These are phyloP conservation scores for Rhodotorula sphaerocarpa DNA, from an alignment of 768 basidiomycete genomes.

Conservation along the genomic window DNA sequence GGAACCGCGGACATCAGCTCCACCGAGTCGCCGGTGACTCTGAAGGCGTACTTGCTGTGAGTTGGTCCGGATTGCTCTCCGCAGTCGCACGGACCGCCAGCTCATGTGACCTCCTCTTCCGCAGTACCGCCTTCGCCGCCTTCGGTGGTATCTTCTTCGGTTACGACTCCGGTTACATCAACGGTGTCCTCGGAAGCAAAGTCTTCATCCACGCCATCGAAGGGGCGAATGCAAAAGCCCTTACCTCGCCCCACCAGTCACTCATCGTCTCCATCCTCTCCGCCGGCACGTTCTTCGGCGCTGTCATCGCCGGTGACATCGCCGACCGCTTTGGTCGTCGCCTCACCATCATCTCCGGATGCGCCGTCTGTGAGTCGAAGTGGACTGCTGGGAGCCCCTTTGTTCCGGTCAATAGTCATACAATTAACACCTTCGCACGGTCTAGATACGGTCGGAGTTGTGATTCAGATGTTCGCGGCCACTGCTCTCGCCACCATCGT, in stretches of 20 bases:
- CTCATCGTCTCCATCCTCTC: slow-evolving; percentile 38
- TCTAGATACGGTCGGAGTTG: no score
- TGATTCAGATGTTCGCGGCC: slow-evolving; percentile 36
- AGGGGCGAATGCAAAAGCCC: slow-evolving; percentile 24
- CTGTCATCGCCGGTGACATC: slow-evolving; percentile 46
- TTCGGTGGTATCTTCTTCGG: slow-evolving; percentile 46
- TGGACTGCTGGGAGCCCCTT: no score
- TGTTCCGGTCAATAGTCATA: no score
- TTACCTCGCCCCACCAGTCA: slow-evolving; percentile 45
- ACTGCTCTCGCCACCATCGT: slow-evolving; percentile 41
- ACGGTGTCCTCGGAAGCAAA: slow-evolving; percentile 62
- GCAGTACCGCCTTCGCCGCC: slow-evolving; percentile 41
- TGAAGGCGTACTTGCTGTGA: slow-evolving; percentile 39
- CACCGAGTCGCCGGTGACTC: slow-evolving; percentile 46
- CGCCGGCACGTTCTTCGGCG: slow-evolving; percentile 48
- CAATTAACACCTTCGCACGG: no score
- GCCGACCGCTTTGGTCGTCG: slow-evolving; percentile 45
- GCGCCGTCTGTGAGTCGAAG: slow-evolving; percentile 56
- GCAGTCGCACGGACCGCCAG: no score
- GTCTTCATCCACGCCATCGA: slow-evolving; percentile 39
- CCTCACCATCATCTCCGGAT: slow-evolving; percentile 48
- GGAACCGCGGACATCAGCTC: slow-evolving; percentile 27
- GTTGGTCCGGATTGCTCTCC: not conserved
- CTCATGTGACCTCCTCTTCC: not conserved
- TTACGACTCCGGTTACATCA: slow-evolving; percentile 70